Evolutionary conservation across 1,284 basidiomycete species (phyloP).

Genomic region (Rhodotorula sp.): DNA sequence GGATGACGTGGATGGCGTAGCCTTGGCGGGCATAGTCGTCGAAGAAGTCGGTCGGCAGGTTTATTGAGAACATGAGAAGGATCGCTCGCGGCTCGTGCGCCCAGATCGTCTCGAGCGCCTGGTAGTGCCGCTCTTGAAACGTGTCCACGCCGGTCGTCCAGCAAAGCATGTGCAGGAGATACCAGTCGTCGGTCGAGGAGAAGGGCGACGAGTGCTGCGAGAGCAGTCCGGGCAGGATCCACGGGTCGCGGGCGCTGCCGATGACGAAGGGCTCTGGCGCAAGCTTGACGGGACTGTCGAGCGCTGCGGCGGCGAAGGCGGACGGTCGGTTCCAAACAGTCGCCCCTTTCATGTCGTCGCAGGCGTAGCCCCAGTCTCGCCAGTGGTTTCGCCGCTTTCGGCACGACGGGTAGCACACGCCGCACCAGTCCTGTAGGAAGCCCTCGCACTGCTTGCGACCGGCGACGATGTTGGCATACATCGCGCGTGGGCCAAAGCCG

Average conservation of each 20-base stretch:
- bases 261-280: slow-evolving; percentile 12
- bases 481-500: slow-evolving; percentile 26
- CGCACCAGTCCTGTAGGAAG: slow-evolving; percentile 29
- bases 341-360: slow-evolving; percentile 39
- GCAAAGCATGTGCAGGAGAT: slow-evolving; percentile 34
- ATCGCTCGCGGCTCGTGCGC: slow-evolving; percentile 36
- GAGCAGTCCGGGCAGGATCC: slow-evolving; percentile 37
- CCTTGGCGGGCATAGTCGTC: slow-evolving; percentile 26
- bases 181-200: slow-evolving; percentile 31
- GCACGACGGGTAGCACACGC: slow-evolving; percentile 38
- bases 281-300: slow-evolving; percentile 20
- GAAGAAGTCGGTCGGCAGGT: slow-evolving; percentile 30
- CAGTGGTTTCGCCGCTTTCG: slow-evolving; percentile 27
- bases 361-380: slow-evolving; percentile 26
- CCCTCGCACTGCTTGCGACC: slow-evolving; percentile 35
- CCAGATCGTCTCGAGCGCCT: slow-evolving; percentile 36
- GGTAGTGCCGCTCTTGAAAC: slow-evolving; percentile 35
- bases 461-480: slow-evolving; percentile 33
- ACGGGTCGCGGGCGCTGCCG: slow-evolving; percentile 34
- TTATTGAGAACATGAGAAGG: slow-evolving; percentile 32
- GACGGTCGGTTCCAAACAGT: slow-evolving; percentile 19
- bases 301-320: not conserved
- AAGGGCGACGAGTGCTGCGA: slow-evolving; percentile 25
- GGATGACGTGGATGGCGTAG: slow-evolving; percentile 32
- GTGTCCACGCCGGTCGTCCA: slow-evolving; percentile 29